Conservation (phyloP, 352 stramenopile species). For the Pythium grandisporangium region DNA sequence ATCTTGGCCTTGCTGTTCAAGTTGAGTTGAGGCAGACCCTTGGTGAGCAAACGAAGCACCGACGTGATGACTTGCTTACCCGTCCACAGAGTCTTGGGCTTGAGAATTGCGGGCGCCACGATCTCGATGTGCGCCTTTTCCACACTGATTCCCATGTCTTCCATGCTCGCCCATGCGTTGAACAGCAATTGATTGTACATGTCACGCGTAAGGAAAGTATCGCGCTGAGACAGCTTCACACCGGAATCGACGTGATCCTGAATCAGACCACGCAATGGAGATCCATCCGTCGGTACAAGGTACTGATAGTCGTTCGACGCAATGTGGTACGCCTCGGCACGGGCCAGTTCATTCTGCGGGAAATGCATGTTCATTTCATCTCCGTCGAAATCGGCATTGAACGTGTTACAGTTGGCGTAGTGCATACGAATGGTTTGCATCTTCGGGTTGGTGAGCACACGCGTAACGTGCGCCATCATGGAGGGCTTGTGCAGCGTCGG, state of each 20-base stretch:
- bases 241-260: constrained; percentile 99
- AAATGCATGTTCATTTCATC: constrained; percentile 99
- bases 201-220: constrained; percentile 97
- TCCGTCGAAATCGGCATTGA: constrained; percentile 99
- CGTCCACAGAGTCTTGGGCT: constrained; percentile 96
- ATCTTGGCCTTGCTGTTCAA: constrained; percentile 96
- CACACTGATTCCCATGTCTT: constrained; percentile 85
- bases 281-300: constrained; percentile 96
- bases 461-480: constrained; percentile 99
- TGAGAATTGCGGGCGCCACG: constrained; percentile 95
- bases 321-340: constrained; percentile 97
- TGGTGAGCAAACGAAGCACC: constrained; percentile 92
- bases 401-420: constrained; percentile 99
- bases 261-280: constrained; percentile 97
- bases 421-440: constrained; percentile 99
- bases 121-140: constrained; percentile 91
- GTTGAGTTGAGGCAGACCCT: constrained; percentile 86
- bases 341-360: constrained; percentile 97
- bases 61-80: constrained; percentile 99
- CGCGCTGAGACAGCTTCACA: constrained; percentile 97
- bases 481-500: constrained; percentile 99
- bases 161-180: constrained; percentile 93
- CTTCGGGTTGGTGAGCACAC: constrained; percentile 93
- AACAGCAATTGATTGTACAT: constrained; percentile 98
- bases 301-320: constrained; percentile 98